Base-by-base conservation (phyloP, 164 flowering plant genomes). In the Protea cynaroides region DNA sequence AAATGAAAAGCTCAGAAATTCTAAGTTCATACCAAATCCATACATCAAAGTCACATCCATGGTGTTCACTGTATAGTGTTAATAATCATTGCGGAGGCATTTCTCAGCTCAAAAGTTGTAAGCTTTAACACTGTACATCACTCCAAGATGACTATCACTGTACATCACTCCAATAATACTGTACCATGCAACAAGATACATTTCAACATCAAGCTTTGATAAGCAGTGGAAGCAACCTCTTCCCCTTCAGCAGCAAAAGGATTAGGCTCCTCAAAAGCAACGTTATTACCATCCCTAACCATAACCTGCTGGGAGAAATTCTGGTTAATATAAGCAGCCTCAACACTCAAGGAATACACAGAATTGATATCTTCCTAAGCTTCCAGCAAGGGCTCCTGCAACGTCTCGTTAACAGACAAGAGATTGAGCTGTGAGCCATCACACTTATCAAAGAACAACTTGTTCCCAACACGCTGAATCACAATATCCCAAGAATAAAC, bases 401-500 rank as follows among this genome's bases (percentile, higher is more conserved):
- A 85, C 0, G 98, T 94, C 80, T 94, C 96, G 56, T 91, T 90
- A 11, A 87, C 96, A 1, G 96, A 74, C 10, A 91, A 77, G 71
- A 94, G 77, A 72, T 91, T 97, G 7, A 94, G 73, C 82, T 94
- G 97, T 7, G 98, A 91, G 12, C 97, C 97, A 61, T 94, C 98
- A 23, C 97, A 74, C 77, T 94, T 94, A 74, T 94, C 98, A 25
- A 94, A 87, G 69, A 94, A 94, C 53, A 94, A 70, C 79, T 94
- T 94, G 73, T 91, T 94, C 64, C 98, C 98, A 67, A 91, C 98
- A 9, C 93, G 73, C 75, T 94, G 96, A 69, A 94, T 71, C 56
- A 94, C 98, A 72, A 94, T 94, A 67, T 94, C 98, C 98, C 98
- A 91, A 5, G 97, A 87, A 60, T 94, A 94, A 63, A 91, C 95